Base-by-base conservation (phyloP, 225 moss, liverwort and hornwort species). In the Pseudisothecium myosuroides region DNA sequence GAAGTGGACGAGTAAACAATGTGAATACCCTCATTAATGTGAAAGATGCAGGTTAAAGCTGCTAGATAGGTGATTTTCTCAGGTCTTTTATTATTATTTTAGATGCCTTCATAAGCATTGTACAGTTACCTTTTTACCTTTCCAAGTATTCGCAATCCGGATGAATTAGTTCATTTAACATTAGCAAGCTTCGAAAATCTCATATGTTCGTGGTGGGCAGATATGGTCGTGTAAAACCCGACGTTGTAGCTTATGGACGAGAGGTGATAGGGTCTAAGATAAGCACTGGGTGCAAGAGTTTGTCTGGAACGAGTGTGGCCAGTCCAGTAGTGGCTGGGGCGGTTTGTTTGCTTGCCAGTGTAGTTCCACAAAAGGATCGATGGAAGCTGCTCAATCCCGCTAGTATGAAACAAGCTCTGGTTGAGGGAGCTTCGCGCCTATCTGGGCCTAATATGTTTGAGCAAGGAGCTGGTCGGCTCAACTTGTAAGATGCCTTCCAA, bases 301-400 rank as follows among this genome's bases (percentile, higher is more conserved):
- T 97, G 85, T 98, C 98, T 64, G 98, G 98, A 82, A 98, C 98
- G 41, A 98, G 98, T 91, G 97, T 98, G 86, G 98, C 98, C 69
- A 98, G 98, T 94, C 98, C 98, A 84, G 98, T 98, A 73, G 97
- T 98, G 83, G 98, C 98, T 89, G 98, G 98, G 87, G 98, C 93
- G 63, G 98, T 98, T 68, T 98, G 98, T 91, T 89, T 97, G 84
- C 95, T 98, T 77, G 96, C 97, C 88, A 98, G 98, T 92, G 98
- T 97, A 88, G 95, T 97, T 86, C 96, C 97, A n/a, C 94, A 94
- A 89, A 86, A 89, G 26, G 92, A 94, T 81, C 96, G 98, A 49
- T 98, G 98, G 98, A 91, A 94, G 66, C 85, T 96, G 88, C 95
- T 98, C 74, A 98, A 98, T 77, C 98, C 98, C 32, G 98, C 98